These are phyloP conservation scores for Closterium sp. DNA, from an alignment of 139 green algal genomes.

Conservation along the genomic window DNA sequence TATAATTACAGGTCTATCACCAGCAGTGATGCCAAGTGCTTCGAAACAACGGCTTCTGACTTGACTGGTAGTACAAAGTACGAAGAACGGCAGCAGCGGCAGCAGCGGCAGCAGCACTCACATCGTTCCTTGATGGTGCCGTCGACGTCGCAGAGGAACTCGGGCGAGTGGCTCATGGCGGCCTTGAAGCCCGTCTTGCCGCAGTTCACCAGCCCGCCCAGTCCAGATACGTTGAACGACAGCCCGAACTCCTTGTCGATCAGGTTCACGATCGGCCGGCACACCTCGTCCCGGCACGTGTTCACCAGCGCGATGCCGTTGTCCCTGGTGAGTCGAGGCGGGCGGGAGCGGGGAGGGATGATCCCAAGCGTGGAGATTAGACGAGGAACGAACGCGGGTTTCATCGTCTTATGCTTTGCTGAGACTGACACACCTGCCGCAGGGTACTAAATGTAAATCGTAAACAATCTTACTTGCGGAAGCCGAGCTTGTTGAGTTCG, in stretches of 20 bases:
- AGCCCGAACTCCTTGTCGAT: constrained; percentile 74
- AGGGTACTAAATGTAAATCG: neutral
- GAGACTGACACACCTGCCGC: too few relatives aligned
- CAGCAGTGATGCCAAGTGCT: too few relatives aligned
- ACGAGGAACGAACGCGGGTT: too few relatives aligned
- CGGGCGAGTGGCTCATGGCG: constrained; percentile 62
- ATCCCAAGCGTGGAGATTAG: neutral
- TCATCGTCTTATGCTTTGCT: too few relatives aligned
- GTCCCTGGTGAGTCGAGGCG: neutral
- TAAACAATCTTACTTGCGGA: neutral
- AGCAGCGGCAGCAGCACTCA: neutral
- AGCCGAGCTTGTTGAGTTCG: neutral
- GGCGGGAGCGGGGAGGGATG: neutral
- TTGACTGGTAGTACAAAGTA: too few relatives aligned
- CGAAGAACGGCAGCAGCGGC: neutral
- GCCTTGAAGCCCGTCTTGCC: constrained; percentile 72
- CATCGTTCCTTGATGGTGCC: constrained; percentile 2
- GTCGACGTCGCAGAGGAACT: constrained; percentile 17
- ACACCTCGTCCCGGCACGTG: constrained; percentile 2
- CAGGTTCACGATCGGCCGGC: constrained; percentile 65
- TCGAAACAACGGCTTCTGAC: too few relatives aligned
- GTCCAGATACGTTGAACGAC: constrained; percentile 78
- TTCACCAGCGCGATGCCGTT: constrained; percentile 8
- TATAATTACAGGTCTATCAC: too few relatives aligned
- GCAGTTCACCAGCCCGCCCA: constrained; percentile 76